phyloP scores from a whole-genome alignment of 2,329 filamentous ascomycete species.

The Cryphonectria radicalis region DNA sequence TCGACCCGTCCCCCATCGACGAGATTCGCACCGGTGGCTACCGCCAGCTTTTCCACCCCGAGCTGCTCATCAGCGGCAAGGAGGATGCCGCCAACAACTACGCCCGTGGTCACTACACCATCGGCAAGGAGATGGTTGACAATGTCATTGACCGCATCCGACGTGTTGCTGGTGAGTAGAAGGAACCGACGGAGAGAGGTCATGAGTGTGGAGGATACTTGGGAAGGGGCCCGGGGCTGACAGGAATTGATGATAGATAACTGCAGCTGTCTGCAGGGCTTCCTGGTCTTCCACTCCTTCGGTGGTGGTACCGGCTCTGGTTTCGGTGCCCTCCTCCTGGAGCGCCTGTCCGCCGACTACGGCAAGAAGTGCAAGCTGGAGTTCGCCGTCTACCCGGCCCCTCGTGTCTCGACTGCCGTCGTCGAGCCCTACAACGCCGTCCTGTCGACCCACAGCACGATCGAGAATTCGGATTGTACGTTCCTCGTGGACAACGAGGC shows the following conservation, averaged over 20 bases:
- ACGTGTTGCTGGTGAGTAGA: conserved; percentile 65
- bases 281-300: conserved; percentile 77
- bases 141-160: conserved; percentile 71
- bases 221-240: conserved; percentile 28
- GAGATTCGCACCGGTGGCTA: conserved; percentile 73
- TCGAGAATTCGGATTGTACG: conserved; percentile 79
- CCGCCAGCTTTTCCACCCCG: conserved; percentile 73
- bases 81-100: conserved; percentile 81
- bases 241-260: conserved; percentile 57
- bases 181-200: not conserved
- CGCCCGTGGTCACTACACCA: conserved; percentile 75
- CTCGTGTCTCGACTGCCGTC: conserved; percentile 70
- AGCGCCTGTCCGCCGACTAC: conserved; percentile 74
- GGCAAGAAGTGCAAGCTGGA: conserved; percentile 80
- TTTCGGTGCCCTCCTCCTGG: conserved; percentile 72
- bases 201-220: not conserved
- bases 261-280: conserved; percentile 73
- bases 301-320: conserved; percentile 74
- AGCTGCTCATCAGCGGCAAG: conserved; percentile 74
- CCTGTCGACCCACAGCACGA: conserved; percentile 74
- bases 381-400: conserved; percentile 73
- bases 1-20: conserved; percentile 74
- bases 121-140: conserved; percentile 77
- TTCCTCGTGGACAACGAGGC: conserved; percentile 78
- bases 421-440: conserved; percentile 78